phyloP scores from a whole-genome alignment of 192 early-diverging fungal genomes.

The Funneliformis geosporum region DNA sequence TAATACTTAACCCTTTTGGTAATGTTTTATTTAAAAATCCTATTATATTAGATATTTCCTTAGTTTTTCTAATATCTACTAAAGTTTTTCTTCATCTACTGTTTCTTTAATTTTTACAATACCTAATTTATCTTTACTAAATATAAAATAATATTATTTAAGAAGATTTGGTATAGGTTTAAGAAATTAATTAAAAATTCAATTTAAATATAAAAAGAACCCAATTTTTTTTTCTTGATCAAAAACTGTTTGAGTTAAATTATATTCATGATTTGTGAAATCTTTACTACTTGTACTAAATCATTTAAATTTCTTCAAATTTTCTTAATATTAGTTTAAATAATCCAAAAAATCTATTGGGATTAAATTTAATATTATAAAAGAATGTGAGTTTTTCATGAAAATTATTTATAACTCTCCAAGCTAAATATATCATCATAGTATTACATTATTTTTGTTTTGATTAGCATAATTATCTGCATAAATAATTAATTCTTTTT shows the following conservation, averaged over 20 bases:
- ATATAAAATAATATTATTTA: background rate
- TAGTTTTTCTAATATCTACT: background rate
- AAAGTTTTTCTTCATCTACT: background rate
- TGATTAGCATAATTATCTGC: background rate
- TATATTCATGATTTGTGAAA: background rate
- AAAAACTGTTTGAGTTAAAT: background rate
- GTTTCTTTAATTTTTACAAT: background rate
- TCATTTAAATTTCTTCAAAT: background rate
- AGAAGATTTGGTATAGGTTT: background rate
- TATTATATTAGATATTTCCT: background rate
- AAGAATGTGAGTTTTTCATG: background rate
- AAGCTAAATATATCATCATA: background rate
- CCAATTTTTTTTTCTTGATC: background rate
- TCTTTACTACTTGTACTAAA: background rate
- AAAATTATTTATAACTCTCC: background rate
- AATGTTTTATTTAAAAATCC: background rate
- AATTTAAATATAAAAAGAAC: background rate
- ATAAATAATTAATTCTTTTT: background rate
- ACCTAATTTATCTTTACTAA: background rate
- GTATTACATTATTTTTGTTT: slow-evolving; percentile 3
- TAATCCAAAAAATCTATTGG: background rate
- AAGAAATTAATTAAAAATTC: background rate
- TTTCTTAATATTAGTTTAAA: background rate
- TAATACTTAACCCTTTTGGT: background rate
- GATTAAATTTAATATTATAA: background rate